Conservation (phyloP, 2,329 filamentous ascomycete species). For the Malbranchea zuffiana region DNA sequence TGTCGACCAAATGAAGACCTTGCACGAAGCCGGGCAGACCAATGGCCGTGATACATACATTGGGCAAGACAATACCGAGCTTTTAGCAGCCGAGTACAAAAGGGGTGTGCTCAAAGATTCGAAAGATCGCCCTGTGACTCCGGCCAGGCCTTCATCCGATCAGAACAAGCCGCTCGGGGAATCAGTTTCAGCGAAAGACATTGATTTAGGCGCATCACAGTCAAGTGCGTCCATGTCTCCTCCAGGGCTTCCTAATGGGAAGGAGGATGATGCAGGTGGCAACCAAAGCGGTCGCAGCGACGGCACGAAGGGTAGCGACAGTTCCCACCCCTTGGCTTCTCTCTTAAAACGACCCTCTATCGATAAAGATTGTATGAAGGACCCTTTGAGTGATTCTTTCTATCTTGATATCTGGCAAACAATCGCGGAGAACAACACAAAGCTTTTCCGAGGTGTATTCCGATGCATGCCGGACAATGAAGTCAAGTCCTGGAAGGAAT, state of each 20-base stretch:
- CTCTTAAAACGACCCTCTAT: constrained; percentile 66
- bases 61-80: constrained; percentile 54
- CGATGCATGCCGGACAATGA: constrained; percentile 95
- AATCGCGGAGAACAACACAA: constrained; percentile 88
- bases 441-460: constrained; percentile 86
- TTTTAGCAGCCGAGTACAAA: constrained; percentile 45
- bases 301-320: constrained; percentile 27
- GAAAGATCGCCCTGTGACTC: constrained; percentile 1
- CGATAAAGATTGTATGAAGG: constrained; percentile 85
- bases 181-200: constrained; percentile 13
- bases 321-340: constrained; percentile 39
- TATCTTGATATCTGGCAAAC: constrained; percentile 79
- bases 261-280: constrained; percentile 4
- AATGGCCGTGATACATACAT: constrained; percentile 61
- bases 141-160: constrained; percentile 24
- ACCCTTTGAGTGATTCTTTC: constrained; percentile 73
- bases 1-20: constrained; percentile 59
- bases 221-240: neutral
- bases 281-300: neutral
- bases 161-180: neutral
- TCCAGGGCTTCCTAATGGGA: neutral
- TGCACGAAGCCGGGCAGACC: constrained; percentile 50
- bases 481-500: constrained; percentile 85
- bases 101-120: constrained; percentile 36
- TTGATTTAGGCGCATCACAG: neutral